Evolutionary conservation across 2,329 filamentous ascomycete genomes (phyloP).

Genomic region (Exophiala bonariae): DNA sequence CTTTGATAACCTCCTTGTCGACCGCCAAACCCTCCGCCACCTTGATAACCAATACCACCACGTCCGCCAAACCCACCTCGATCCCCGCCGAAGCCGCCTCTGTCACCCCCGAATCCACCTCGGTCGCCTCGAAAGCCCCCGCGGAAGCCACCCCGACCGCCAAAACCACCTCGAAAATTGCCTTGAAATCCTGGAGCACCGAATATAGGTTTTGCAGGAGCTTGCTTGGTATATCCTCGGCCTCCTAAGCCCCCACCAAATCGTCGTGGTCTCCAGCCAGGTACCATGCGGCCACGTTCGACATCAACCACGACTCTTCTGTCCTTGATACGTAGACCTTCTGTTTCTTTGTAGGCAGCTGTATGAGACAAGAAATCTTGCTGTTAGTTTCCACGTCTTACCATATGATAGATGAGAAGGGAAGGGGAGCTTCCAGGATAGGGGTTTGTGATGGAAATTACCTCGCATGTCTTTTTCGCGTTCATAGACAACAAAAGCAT

Average conservation of each 20-base stretch:
- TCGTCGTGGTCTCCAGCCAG: slow-evolving; percentile 87
- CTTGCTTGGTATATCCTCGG: slow-evolving; percentile 84
- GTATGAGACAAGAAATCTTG: slow-evolving; percentile 46
- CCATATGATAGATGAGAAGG: slow-evolving; percentile 20
- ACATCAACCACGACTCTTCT: slow-evolving; percentile 92
- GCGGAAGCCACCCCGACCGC: slow-evolving; percentile 54
- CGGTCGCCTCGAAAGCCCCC: slow-evolving; percentile 37
- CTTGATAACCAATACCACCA: slow-evolving; percentile 59
- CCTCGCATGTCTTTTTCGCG: slow-evolving; percentile 99
- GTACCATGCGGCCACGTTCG: slow-evolving; percentile 90
- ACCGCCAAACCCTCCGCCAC: slow-evolving; percentile 53
- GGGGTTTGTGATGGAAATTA: slow-evolving; percentile 58
- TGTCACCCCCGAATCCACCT: slow-evolving; percentile 35
- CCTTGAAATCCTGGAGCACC: slow-evolving; percentile 57
- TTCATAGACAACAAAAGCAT: slow-evolving; percentile 96
- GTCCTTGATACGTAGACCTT: slow-evolving; percentile 91
- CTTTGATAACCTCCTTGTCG: slow-evolving; percentile 29
- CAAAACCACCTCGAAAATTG: slow-evolving; percentile 53
- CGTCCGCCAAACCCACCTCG: slow-evolving; percentile 35
- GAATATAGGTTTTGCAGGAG: slow-evolving; percentile 69
- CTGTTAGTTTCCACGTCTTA: slow-evolving; percentile 38
- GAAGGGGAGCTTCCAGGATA: slow-evolving; percentile 30
- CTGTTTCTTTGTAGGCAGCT: slow-evolving; percentile 88
- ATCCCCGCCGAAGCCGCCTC: slow-evolving; percentile 38
- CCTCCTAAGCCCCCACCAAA: slow-evolving; percentile 91